Conservation (phyloP, 352 stramenopile genomes). For the Phytophthora sp. region DNA sequence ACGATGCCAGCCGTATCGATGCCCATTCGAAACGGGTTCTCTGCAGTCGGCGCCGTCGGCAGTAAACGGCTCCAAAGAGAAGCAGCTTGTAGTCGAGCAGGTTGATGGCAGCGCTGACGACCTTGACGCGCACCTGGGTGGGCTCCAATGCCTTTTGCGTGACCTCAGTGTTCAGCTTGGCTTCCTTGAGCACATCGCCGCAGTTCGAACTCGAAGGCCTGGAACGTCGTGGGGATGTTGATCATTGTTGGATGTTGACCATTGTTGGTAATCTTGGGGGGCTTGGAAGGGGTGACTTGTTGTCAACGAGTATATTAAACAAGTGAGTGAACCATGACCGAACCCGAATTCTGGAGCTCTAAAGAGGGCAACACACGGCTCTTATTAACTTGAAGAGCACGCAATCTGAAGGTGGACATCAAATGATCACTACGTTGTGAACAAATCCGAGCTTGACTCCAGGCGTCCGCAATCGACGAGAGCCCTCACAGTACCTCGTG, state of each 20-base stretch:
- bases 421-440: slow-evolving; percentile 15
- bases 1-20: slow-evolving; percentile 33
- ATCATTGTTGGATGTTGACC: slow-evolving; percentile 8
- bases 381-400: slow-evolving; percentile 1
- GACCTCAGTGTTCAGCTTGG: slow-evolving; percentile 23
- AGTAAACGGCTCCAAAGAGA: slow-evolving; percentile 10
- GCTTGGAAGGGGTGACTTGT: too few species aligned
- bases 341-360: neutral
- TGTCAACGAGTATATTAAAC: slow-evolving; percentile 11
- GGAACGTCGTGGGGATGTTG: slow-evolving; percentile 27
- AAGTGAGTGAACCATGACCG: slow-evolving; percentile 10
- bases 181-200: slow-evolving; percentile 19
- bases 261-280: neutral
- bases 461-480: too few species aligned
- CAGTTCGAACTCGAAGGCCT: slow-evolving; percentile 33
- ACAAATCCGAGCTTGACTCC: too few species aligned
- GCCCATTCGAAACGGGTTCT: slow-evolving; percentile 27
- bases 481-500: too few species aligned
- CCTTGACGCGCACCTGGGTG: slow-evolving; percentile 37
- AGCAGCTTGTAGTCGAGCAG: slow-evolving; percentile 38
- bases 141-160: slow-evolving; percentile 14
- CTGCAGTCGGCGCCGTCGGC: slow-evolving; percentile 7
- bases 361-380: too few species aligned
- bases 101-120: slow-evolving; percentile 30
- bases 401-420: slow-evolving; percentile 9